These are phyloP conservation scores for Trichoderma citrinoviride DNA, from an alignment of 2,329 filamentous ascomycete genomes.

Conservation along the genomic window DNA sequence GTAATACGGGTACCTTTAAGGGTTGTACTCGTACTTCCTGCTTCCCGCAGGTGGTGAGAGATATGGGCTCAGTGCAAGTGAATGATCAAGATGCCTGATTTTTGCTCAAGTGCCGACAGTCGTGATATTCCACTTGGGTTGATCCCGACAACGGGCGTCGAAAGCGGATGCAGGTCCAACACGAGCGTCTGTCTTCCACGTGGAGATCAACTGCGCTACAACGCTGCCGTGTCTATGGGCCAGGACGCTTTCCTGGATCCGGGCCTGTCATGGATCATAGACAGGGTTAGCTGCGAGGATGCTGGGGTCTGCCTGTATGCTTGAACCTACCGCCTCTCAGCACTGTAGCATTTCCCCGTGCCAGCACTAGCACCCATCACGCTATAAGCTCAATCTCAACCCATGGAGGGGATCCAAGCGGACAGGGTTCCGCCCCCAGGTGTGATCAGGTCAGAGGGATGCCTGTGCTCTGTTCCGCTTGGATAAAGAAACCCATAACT, in stretches of 20 bases:
- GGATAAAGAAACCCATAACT: slow-evolving; percentile 5
- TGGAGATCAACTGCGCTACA: slow-evolving; percentile 15
- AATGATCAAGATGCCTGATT: not conserved
- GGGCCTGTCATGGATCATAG: not conserved
- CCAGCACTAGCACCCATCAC: slow-evolving; percentile 3
- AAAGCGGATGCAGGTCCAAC: not conserved
- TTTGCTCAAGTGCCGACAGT: not conserved
- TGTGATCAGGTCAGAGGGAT: slow-evolving; percentile 5
- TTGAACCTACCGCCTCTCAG: not conserved
- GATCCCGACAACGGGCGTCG: too few relatives aligned
- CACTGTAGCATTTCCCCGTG: not conserved
- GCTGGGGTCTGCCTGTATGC: not conserved
- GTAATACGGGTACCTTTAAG: not conserved
- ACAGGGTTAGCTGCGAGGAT: not conserved
- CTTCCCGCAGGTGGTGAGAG: not conserved
- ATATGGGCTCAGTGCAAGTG: not conserved
- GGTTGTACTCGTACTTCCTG: not conserved
- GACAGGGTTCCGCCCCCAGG: not conserved
- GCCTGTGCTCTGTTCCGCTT: slow-evolving; percentile 11
- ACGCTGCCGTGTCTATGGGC: slow-evolving; percentile 10
- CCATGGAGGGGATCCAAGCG: not conserved
- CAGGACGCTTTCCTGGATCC: slow-evolving; percentile 8
- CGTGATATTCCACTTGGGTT: not conserved
- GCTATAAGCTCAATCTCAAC: not conserved
- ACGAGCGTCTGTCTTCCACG: slow-evolving; percentile 5